A percentile compares a stretch with the other conserved stretches of the same genome.
Conservation (phyloP, 2,329 filamentous ascomycete genomes). For the Corynespora cassiicola region DNA sequence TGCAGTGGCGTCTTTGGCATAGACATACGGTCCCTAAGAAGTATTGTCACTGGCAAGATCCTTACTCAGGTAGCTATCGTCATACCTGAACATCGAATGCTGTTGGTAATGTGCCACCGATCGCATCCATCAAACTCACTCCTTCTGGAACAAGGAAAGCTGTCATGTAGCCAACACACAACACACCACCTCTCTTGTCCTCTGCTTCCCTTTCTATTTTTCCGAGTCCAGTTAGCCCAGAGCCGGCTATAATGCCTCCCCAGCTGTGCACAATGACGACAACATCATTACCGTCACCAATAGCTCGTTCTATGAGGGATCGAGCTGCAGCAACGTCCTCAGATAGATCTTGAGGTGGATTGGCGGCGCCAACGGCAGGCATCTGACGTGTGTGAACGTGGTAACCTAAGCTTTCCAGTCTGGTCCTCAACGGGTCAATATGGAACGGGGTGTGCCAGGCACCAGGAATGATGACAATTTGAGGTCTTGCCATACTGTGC, state of each 20-base stretch:
- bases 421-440: conserved; percentile 29
- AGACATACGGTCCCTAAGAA: conserved; percentile 7
- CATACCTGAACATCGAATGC: conserved; percentile 37
- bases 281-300: conserved; percentile 49
- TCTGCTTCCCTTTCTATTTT: conserved; percentile 39
- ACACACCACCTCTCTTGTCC: conserved; percentile 48
- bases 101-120: conserved; percentile 28
- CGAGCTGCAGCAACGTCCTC: conserved; percentile 44
- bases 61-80: not conserved
- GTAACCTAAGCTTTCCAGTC: conserved; percentile 41
- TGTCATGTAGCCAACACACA: conserved; percentile 43
- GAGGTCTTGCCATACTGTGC: conserved; percentile 36
- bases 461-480: conserved; percentile 46
- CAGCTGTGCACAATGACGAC: conserved; percentile 54
- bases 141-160: conserved; percentile 47
- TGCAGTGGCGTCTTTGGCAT: conserved; percentile 8
- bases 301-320: conserved; percentile 40
- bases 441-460: conserved; percentile 43
- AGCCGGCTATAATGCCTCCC: conserved; percentile 49
- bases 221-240: conserved; percentile 42
- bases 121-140: conserved; percentile 35
- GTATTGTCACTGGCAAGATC: not conserved
- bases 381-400: conserved; percentile 32
- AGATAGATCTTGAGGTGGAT: conserved; percentile 33
- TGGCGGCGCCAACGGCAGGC: conserved; percentile 30